Evolutionary conservation across 352 stramenopile species (phyloP), one percentile per base, ranked within the genome.

Genomic region (Globisporangium spiculum): DNA sequence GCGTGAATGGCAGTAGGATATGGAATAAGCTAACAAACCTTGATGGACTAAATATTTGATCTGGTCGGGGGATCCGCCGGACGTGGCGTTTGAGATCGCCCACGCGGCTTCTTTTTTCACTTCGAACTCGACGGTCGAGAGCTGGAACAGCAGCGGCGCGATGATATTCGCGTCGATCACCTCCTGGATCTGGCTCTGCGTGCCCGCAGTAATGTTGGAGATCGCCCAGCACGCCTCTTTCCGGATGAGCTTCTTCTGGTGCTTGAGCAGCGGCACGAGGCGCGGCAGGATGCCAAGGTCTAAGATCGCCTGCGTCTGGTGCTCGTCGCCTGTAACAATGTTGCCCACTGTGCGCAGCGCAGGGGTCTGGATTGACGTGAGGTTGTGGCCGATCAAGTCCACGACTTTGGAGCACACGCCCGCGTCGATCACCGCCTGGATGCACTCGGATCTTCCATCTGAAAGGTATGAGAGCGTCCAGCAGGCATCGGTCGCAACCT

Each of bases 401-500:
- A 99, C 93, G 26, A 99, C 73, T 41, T 97, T 86, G 57, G 83
- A 85, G 71, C 93, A 97, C 7, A 99, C 96, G 30, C 97, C 97
- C 32, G 94, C 89, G 70, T 99, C 96, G 65, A 99, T 98, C 54
- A 99, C 97, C 1, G 96, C 96, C 75, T 99, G 97, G 71, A 99
- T 98, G 71, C 98, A 98, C 68, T 99, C 96, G 62, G 98, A 98
- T 5, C 92, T 86, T 55, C 97, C 97, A 76, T 99, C 98, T n/a
- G 88, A 98, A 6, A 99, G 77, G 75, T 99, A 99, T 14, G 89
- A 98, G 16, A 99, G 86, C 24, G 97, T 97, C 98, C 98, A 99
- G 77, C 97, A 99, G n/a, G 98, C 97, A 74, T 99, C 98, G 2
- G 97, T 99, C 22, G 99, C 81, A 22, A 99, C 95, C 73, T 99